A percentile compares a stretch with the other conserved stretches of the same genome.
Conservation (phyloP, 139 green algal genomes). For the Tetratostichococcus sp. region DNA sequence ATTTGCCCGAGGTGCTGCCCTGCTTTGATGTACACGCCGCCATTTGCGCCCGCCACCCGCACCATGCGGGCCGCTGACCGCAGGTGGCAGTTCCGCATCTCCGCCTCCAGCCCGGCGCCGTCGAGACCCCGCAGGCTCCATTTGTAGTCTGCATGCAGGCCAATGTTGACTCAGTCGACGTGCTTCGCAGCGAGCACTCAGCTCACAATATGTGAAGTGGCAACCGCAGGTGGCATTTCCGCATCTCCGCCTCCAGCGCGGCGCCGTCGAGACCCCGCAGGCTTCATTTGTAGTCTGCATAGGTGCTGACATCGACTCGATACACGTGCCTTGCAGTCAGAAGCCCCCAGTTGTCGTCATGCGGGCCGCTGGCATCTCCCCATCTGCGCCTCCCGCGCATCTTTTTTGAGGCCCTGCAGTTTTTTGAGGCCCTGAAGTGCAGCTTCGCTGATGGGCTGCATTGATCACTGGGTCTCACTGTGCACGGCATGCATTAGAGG, state of each 20-base stretch:
- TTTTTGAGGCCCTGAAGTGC: no score
- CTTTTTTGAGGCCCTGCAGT: no score
- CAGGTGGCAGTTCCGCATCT: slow-evolving; percentile 46
- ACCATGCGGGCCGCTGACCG: slow-evolving; percentile 52
- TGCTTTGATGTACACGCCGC: slow-evolving; percentile 71
- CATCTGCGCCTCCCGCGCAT: no score
- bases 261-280: slow-evolving; percentile 37
- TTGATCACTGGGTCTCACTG: no score
- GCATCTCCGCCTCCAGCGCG: slow-evolving; percentile 18
- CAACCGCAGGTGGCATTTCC: slow-evolving; percentile 49
- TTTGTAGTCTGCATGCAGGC: slow-evolving; percentile 53
- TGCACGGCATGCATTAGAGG: no score
- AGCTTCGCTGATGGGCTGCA: no score
- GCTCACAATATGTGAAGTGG: slow-evolving; percentile 47
- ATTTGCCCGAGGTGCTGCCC: slow-evolving; percentile 87
- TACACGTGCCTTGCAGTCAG: background rate
- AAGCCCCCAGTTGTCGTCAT: background rate
- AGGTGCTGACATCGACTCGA: background rate
- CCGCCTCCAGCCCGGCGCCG: slow-evolving; percentile 17
- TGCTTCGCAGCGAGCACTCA: no score
- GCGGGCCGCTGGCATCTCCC: no score
- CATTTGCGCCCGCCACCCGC: slow-evolving; percentile 78
- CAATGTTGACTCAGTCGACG: no score
- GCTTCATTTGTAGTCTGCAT: slow-evolving; percentile 16
- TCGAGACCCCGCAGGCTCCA: slow-evolving; percentile 36